Evolutionary conservation across 768 basidiomycete genomes (phyloP).

Genomic region (Hypholoma fasciculare): DNA sequence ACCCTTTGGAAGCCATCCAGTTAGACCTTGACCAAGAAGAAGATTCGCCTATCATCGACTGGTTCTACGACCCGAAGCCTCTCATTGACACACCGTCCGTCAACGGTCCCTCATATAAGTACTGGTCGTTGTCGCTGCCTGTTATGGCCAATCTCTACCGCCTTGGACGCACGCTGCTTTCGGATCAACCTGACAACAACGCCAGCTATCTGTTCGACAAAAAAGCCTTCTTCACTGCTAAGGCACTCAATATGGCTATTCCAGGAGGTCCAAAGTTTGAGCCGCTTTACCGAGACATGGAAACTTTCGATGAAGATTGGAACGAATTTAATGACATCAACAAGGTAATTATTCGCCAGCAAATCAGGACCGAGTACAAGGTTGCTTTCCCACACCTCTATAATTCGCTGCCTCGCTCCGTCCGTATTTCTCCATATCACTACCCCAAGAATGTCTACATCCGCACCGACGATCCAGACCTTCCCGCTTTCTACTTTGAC

Average conservation of each 20-base stretch:
- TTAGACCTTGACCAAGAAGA: slow-evolving; percentile 92
- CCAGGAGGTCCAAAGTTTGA: slow-evolving; percentile 99
- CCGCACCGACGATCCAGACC: slow-evolving; percentile 98
- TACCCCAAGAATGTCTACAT: slow-evolving; percentile 97
- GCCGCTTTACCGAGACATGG: slow-evolving; percentile 96
- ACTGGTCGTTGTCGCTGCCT: slow-evolving; percentile 90
- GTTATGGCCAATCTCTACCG: slow-evolving; percentile 97
- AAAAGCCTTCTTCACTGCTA: slow-evolving; percentile 97
- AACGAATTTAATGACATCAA: slow-evolving; percentile 99
- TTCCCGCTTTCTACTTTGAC: slow-evolving; percentile 99
- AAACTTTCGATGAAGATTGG: slow-evolving; percentile 98
- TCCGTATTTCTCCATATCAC: slow-evolving; percentile 91
- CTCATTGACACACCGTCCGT: slow-evolving; percentile 87
- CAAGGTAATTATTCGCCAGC: slow-evolving; percentile 98
- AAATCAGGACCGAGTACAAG: slow-evolving; percentile 98
- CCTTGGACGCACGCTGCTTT: slow-evolving; percentile 89
- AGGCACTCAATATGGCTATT: slow-evolving; percentile 95
- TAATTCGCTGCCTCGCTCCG: slow-evolving; percentile 95
- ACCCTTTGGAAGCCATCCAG: slow-evolving; percentile 97
- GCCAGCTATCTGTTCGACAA: slow-evolving; percentile 95
- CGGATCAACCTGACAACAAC: slow-evolving; percentile 90
- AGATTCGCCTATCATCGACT: slow-evolving; percentile 88
- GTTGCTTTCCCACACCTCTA: slow-evolving; percentile 99
- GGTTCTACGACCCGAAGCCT: slow-evolving; percentile 99
- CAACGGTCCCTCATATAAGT: slow-evolving; percentile 91